A percentile compares a stretch with the other conserved stretches of the same genome.
These are phyloP conservation scores for Gastrodia elata DNA, from an alignment of 106 monocot genomes.

Conservation along the genomic window DNA sequence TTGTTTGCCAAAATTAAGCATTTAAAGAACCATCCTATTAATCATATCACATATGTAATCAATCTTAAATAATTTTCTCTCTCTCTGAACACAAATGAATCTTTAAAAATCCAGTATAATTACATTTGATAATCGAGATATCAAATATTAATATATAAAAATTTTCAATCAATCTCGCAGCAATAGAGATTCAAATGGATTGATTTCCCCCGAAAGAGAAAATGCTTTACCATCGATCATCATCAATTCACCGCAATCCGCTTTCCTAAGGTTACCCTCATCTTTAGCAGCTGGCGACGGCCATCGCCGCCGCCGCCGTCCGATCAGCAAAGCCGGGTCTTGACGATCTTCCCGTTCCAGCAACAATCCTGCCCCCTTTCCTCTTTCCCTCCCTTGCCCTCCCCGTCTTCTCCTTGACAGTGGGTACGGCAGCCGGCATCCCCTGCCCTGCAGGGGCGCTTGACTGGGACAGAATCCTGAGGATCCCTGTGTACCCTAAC, in stretches of 20 bases:
- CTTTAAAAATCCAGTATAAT: background rate
- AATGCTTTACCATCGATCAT: too few species aligned
- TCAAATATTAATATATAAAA: too few species aligned
- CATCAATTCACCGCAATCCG: background rate
- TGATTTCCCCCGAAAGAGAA: background rate
- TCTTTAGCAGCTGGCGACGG: background rate
- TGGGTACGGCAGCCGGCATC: background rate
- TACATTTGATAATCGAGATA: background rate
- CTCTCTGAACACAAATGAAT: background rate
- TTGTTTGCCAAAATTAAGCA: too few species aligned
- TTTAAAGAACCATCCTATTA: too few species aligned
- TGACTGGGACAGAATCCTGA: slow-evolving; percentile 9
- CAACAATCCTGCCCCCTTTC: background rate
- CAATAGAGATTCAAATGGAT: background rate
- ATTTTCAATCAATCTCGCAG: too few species aligned
- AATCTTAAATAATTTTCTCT: too few species aligned
- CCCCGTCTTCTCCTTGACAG: background rate
- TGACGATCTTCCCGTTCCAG: background rate
- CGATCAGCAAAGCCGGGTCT: background rate
- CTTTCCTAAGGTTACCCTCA: background rate
- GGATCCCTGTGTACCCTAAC: slow-evolving; percentile 21
- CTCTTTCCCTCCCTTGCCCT: background rate
- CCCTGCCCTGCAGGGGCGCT: background rate
- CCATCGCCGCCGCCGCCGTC: slow-evolving; percentile 6
- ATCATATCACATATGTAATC: too few species aligned